Base-by-base conservation (phyloP, 2,329 filamentous ascomycete genomes). In the Ophiostoma sp. region DNA sequence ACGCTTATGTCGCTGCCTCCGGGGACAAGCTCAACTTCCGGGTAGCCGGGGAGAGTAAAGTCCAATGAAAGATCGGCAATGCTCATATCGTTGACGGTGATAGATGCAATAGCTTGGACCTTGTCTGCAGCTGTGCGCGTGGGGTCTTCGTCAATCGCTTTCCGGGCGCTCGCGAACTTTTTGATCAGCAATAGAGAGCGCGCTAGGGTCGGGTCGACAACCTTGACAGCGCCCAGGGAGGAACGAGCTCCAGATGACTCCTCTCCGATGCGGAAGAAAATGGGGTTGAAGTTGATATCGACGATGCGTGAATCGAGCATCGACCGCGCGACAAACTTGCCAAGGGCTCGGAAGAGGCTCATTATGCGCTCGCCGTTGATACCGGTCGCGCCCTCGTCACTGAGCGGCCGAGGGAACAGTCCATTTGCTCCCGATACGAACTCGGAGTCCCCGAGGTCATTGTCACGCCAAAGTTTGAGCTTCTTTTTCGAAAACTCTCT, bases 251-350 rank as follows among this genome's bases (percentile, higher is more conserved):
- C 82, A 4, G 79, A 78, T 1, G 86, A 84, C 62, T 83, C 85
- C 73, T 96, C 91, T 16, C 91, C 92, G 72, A 97, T 91, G 69
- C 94, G 91, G 87, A 99, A 99, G 81, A 99, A 97, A 5, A 93
- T 96, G 1, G 95, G 91, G 76, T 97, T 99, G 79, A 99, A 95
- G 68, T 94, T 95, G 72, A 99, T 88, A 75, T 99, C 95, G 73
- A 99, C 97, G 76, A 99, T 98, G 67, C 95, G 87, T 0, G 94
- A 97, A 77, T 99, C 95, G 67, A 99, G 89, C 95, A 99, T 98
- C 0, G 95, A 97, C 66, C 95, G 88, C 42, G 96, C 95, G 64
- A 98, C 93, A 77, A 99, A 99, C 76, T 97, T 98, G 73, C 95
- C 95, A 36, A 99, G 88, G 75, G 94, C 90, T 78, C 90, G 96